These are phyloP conservation scores for Echinochloa phyllopogon DNA, from an alignment of 176 grass and related monocot genomes.

Conservation along the genomic window DNA sequence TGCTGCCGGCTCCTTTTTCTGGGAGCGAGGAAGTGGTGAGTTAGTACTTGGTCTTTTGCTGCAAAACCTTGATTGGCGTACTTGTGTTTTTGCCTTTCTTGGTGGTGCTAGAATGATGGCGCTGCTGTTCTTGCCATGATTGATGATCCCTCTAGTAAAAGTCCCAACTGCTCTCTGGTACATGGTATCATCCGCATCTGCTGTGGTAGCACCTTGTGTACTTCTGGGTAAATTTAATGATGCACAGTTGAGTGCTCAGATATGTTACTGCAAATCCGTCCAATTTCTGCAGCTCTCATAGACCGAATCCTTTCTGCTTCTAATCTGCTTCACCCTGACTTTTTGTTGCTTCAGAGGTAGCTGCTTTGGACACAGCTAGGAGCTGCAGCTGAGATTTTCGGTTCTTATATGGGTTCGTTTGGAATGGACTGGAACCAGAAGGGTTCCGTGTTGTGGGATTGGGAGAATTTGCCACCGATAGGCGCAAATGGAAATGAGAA, in stretches of 20 bases:
- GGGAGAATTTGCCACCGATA: slow-evolving; percentile 43
- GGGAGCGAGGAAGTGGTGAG: slow-evolving; percentile 18
- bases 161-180: slow-evolving; percentile 10
- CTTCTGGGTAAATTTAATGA: slow-evolving; percentile 31
- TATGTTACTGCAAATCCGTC: slow-evolving; percentile 15
- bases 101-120: slow-evolving; percentile 47
- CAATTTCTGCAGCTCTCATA: slow-evolving; percentile 1
- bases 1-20: background rate
- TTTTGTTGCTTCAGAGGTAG: slow-evolving; percentile 35
- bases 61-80: slow-evolving; percentile 4
- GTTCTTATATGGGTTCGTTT: slow-evolving; percentile 49
- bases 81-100: slow-evolving; percentile 49
- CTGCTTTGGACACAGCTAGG: slow-evolving; percentile 25
- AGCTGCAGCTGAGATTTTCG: slow-evolving; percentile 30
- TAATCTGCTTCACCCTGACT: background rate
- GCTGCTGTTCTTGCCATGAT: slow-evolving; percentile 52
- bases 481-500: slow-evolving; percentile 30
- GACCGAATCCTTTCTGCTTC: background rate
- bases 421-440: slow-evolving; percentile 68
- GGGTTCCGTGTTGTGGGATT: slow-evolving; percentile 55
- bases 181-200: slow-evolving; percentile 30
- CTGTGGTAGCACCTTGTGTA: slow-evolving; percentile 27
- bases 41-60: slow-evolving; percentile 36
- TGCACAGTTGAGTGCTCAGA: slow-evolving; percentile 31
- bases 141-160: slow-evolving; percentile 34